These are phyloP conservation scores for Neopestalotiopsis sp. DNA, from an alignment of 2,329 filamentous ascomycete species.

Conservation along the genomic window DNA sequence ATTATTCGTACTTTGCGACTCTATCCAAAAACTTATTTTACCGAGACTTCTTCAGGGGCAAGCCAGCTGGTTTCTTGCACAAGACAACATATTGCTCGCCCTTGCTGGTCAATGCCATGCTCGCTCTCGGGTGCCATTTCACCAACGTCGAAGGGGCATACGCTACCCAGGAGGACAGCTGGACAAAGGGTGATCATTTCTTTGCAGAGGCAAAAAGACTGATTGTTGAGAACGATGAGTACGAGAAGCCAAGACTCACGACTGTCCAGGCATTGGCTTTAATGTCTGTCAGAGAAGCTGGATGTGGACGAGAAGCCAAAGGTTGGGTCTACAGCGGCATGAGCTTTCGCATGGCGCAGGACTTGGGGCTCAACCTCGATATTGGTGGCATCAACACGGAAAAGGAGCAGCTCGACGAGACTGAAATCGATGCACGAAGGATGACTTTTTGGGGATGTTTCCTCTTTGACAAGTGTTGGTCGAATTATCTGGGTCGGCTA, in stretches of 20 bases:
- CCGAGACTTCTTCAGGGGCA: slow-evolving; percentile 79
- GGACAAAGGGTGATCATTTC: slow-evolving; percentile 93
- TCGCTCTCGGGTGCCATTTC: slow-evolving; percentile 93
- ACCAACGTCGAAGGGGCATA: slow-evolving; percentile 77
- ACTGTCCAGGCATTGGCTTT: slow-evolving; percentile 92
- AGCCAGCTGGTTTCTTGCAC: slow-evolving; percentile 54
- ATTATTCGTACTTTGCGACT: slow-evolving; percentile 95
- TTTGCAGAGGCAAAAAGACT: slow-evolving; percentile 91
- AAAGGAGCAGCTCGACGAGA: slow-evolving; percentile 68
- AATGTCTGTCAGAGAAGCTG: slow-evolving; percentile 96
- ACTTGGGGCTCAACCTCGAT: slow-evolving; percentile 90
- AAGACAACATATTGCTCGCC: slow-evolving; percentile 82
- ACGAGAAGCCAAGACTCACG: slow-evolving; percentile 84
- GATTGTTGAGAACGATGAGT: slow-evolving; percentile 89
- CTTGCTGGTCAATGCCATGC: slow-evolving; percentile 89
- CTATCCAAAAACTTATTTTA: slow-evolving; percentile 87
- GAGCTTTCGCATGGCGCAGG: slow-evolving; percentile 96
- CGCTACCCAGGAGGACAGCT: slow-evolving; percentile 72
- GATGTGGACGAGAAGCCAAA: slow-evolving; percentile 90
- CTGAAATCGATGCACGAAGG: slow-evolving; percentile 85
- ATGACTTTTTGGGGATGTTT: slow-evolving; percentile 99
- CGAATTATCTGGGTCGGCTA: slow-evolving; percentile 90
- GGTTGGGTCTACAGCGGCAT: slow-evolving; percentile 99
- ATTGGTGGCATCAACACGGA: slow-evolving; percentile 67
- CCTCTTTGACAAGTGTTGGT: slow-evolving; percentile 99